Base-by-base conservation (phyloP, 352 stramenopile species). In the Blastocystis sp. region DNA sequence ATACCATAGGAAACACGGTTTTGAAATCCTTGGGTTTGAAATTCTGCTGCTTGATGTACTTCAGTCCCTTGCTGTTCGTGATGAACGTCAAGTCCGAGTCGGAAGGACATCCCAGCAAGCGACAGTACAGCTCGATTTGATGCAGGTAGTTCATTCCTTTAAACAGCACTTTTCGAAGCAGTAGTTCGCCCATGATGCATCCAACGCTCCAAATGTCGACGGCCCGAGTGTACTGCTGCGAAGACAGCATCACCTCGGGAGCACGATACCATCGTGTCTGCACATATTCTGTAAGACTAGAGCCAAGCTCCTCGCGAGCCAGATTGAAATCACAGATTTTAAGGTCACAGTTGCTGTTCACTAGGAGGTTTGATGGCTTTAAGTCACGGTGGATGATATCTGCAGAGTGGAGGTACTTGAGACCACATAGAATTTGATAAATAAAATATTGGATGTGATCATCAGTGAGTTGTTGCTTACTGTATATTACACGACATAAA, bases 151-250 rank as follows among this genome's bases (percentile, higher is more conserved):
- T 94, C 34, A 88, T 93, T 7, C 97, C 97, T 2, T 96, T 96
- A 90, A 99, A 99, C 26, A 98, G 94, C 82, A 97, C 96, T 87
- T 98, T 98, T 63, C 97, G 93, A 6, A 93, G 94, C 85, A 99
- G 95, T 90, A 99, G 96, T 90, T 99, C 97, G 4, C 95, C 97
- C 90, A 99, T 98, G 85, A 99, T 99, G 90, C 97, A 99, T 26
- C 97, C 97, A 78, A 98, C 96, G 79, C 93, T 96, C 95, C 95
- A 98, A 0, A 98, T 93, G 90, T 98, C 96, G 90, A 99, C 97
- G 20, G 95, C 94, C 90, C 98, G 98, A 26, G 94, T 96, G 92
- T 99, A 99, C 87, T 98, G 94, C 82, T 96, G 95, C 91, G 95
- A 98, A 55, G 95, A 97, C n/a, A 99, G 93, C 96, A 99, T 98